These are phyloP conservation scores for Aspergillus cavernicola DNA, from an alignment of 495 filamentous ascomycete species.

Conservation along the genomic window DNA sequence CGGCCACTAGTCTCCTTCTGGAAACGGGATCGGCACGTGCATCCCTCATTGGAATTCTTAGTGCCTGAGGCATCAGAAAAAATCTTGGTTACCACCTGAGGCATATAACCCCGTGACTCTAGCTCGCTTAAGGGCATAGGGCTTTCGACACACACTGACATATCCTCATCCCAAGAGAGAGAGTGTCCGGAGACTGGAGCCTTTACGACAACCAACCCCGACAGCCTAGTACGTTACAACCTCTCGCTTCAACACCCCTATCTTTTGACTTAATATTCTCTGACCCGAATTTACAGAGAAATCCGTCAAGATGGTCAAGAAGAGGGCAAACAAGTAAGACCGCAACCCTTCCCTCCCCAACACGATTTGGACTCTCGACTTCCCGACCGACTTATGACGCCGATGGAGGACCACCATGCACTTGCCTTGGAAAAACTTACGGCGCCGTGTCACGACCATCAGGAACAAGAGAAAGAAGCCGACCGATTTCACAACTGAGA, in stretches of 20 bases:
- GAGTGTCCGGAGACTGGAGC: constrained; percentile 36
- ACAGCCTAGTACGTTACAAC: constrained; percentile 44
- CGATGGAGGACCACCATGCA: constrained; percentile 21
- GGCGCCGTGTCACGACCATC: background rate
- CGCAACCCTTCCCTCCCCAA: constrained; percentile 18
- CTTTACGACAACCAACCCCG: constrained; percentile 43
- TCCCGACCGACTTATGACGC: constrained; percentile 31
- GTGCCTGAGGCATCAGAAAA: constrained; percentile 9
- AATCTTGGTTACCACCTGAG: constrained; percentile 7
- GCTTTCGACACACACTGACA: constrained; percentile 42
- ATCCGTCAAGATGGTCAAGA: constrained; percentile 97
- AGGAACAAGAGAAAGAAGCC: constrained; percentile 3
- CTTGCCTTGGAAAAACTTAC: background rate
- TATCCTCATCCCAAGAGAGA: constrained; percentile 37
- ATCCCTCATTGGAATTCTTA: background rate
- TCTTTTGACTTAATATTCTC: constrained; percentile 21
- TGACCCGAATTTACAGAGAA: constrained; percentile 36
- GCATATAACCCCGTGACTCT: constrained; percentile 24
- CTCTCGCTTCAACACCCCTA: constrained; percentile 19
- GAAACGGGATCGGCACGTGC: constrained; percentile 8
- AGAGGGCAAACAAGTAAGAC: constrained; percentile 94
- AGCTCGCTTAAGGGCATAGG: constrained; percentile 47
- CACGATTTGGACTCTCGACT: constrained; percentile 8
- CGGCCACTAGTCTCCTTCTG: constrained; percentile 5
- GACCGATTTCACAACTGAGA: background rate